These are phyloP conservation scores for Venturiaceae sp. DNA, from an alignment of 2,329 filamentous ascomycete species.

Conservation along the genomic window DNA sequence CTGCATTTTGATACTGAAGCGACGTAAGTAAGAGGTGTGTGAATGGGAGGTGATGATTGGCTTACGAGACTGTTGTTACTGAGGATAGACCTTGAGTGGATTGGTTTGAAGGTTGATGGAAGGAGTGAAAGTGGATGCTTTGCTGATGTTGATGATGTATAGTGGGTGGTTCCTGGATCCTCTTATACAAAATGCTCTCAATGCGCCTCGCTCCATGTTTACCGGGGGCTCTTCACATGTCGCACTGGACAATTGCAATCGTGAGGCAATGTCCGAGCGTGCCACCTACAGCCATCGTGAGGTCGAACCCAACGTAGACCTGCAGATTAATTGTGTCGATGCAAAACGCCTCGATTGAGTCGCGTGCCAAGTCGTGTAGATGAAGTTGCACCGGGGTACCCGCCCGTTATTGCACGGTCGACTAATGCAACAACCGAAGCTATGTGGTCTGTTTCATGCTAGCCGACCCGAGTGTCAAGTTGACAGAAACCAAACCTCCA, in stretches of 20 bases:
- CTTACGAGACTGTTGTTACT: not conserved
- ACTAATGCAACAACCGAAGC: not conserved
- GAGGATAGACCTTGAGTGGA: no score
- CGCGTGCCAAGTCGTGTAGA: not conserved
- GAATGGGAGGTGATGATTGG: not conserved
- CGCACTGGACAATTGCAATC: not conserved
- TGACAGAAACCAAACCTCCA: not conserved
- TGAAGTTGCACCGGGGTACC: not conserved
- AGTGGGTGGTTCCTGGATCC: not conserved
- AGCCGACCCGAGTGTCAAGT: not conserved
- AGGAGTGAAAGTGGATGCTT: not conserved
- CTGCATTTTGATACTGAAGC: constrained; percentile 1
- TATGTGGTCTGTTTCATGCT: not conserved
- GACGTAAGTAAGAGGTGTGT: not conserved
- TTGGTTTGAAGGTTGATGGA: not conserved
- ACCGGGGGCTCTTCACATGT: not conserved
- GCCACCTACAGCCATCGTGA: not conserved
- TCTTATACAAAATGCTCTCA: not conserved
- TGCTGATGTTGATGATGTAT: not conserved
- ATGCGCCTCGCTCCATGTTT: not conserved
- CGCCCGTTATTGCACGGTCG: not conserved
- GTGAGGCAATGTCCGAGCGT: not conserved
- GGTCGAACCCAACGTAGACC: not conserved
- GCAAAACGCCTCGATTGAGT: not conserved
- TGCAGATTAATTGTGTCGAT: not conserved